Evolutionary conservation across 305 asterid species (phyloP), one percentile per base, ranked within the genome.

Genomic region (Petunia hybrid): DNA sequence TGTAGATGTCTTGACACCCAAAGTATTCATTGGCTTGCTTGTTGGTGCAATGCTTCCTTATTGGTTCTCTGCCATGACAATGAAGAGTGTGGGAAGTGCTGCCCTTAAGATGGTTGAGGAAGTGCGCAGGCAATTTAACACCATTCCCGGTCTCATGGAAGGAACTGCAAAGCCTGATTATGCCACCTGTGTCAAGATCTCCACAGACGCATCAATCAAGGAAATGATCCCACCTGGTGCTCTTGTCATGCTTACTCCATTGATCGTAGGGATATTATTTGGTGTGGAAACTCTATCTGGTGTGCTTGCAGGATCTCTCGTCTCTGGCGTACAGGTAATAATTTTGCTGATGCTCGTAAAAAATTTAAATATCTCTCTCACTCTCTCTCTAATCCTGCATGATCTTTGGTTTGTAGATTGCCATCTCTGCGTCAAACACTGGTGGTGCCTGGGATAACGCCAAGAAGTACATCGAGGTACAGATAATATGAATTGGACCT

Each of bases 391-490:
- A 62, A 45, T 78, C 22, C 41, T 36, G 14, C 14, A 3, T 81
- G 69, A 51, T 67, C 35, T 76, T 56, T 64, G 71, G 36, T 53
- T 51, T 42, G 12, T 84, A 86, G 89, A 85, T 86, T 22, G 91
- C 90, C 39, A 88, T 88, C 31, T 88, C 91, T 80, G 89, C 88
- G 56, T 86, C 91, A 36, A 86, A 86, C 82, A 85, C 90, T 1
- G 91, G 91, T 60, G 91, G 91, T 62, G 91, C 91, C 3, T 88
- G 90, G 91, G 91, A 88, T 59, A 88, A 87, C 6, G 90, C 91
- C 81, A 88, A 88, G 89, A 88, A 87, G 83, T 88, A 88, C 63
- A 88, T 88, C n/a, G 91, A 87, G 89, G 91, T 88, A 80, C 31
- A 16, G 55, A 22, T 39, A 48, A 22, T 1, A 0, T 16, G 51